Base-by-base conservation (phyloP, 2,329 filamentous ascomycete species). In the Colletotrichum orchidophilum region DNA sequence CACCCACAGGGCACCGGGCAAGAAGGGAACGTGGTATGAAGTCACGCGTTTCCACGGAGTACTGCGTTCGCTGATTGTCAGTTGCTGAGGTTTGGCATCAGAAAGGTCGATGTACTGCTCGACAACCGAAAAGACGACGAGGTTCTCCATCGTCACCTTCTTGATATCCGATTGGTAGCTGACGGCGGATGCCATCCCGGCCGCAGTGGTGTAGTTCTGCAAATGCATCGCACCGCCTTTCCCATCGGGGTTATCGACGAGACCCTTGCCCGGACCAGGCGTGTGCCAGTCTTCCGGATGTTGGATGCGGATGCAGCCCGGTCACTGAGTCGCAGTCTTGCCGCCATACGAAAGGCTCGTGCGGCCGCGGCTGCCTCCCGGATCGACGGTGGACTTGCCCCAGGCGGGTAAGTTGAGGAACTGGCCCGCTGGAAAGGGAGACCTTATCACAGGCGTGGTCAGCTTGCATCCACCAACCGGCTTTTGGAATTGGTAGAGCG, bases 181-280 rank as follows among this genome's bases (percentile, higher is more conserved):
- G 63, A 88, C 88, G 0, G 86, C 86, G 75, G 82, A 86, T 0
- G 85, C 85, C 0, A 84, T 86, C 3, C 84, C 85, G 11, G 82
- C 83, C 3, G 84, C 80, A 21, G 77, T 81, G 26, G 80, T 80
- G 71, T 83, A 76, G 69, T 84, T 84, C 57, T 81, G 81, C 2
- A 84, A 82, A 71, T 87, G 86, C 78, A 87, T 74, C 27, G 83
- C 83, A 9, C 85, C 85, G 49, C 82, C 83, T 1, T 78, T 46
- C 0, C 18, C 39, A 18, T 46, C 39, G 5, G 76, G 76, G 5
- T 65, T 72, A 13, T 66, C 59, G 27, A 60, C 64, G n/a, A 81
- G 74, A 61, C 80, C 78, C 62, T 68, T 75, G 72, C 8, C 75
- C 67, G 24, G 46, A 15, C 59, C 73, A 46, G 81, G 81, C 1